phyloP scores from a whole-genome alignment of 495 filamentous ascomycete species.

The Aspergillus bridgeri region DNA sequence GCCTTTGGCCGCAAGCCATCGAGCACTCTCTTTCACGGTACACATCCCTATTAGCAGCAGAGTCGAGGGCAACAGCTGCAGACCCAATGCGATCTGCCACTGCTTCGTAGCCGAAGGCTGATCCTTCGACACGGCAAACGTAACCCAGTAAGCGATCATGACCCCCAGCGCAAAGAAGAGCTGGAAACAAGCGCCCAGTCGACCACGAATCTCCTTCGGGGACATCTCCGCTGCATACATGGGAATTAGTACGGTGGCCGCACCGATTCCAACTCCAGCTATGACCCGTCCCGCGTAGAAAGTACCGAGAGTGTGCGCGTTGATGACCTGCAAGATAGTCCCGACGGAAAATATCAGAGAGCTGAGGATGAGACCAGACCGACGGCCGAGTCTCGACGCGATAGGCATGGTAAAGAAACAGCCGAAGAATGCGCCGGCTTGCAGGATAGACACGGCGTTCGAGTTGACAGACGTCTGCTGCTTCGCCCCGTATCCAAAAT shows the following conservation, averaged over 20 bases:
- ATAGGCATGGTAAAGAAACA: slow-evolving; percentile 48
- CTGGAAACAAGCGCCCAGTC: slow-evolving; percentile 49
- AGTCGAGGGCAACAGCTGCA: slow-evolving; percentile 45
- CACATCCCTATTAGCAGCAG: slow-evolving; percentile 45
- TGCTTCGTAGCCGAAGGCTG: slow-evolving; percentile 31
- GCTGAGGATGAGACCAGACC: slow-evolving; percentile 35
- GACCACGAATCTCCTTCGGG: slow-evolving; percentile 49
- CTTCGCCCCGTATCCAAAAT: slow-evolving; percentile 32
- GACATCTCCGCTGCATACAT: slow-evolving; percentile 53
- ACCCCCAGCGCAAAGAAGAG: slow-evolving; percentile 48
- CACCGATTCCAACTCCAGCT: slow-evolving; percentile 54
- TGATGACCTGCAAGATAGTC: slow-evolving; percentile 42
- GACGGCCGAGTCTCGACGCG: slow-evolving; percentile 40
- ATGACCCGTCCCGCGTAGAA: slow-evolving; percentile 50
- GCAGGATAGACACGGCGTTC: slow-evolving; percentile 41
- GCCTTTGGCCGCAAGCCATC: slow-evolving; percentile 50
- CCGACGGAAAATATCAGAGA: slow-evolving; percentile 43
- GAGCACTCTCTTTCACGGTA: slow-evolving; percentile 43
- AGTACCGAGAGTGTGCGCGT: slow-evolving; percentile 36
- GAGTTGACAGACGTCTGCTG: slow-evolving; percentile 37
- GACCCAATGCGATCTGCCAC: slow-evolving; percentile 52
- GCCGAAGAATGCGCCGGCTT: slow-evolving; percentile 42
- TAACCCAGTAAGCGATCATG: slow-evolving; percentile 49
- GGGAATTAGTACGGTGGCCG: slow-evolving; percentile 50
- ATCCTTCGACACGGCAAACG: slow-evolving; percentile 42